Conservation (phyloP, 805 yeast species). For the Lipomyces japonicus region DNA sequence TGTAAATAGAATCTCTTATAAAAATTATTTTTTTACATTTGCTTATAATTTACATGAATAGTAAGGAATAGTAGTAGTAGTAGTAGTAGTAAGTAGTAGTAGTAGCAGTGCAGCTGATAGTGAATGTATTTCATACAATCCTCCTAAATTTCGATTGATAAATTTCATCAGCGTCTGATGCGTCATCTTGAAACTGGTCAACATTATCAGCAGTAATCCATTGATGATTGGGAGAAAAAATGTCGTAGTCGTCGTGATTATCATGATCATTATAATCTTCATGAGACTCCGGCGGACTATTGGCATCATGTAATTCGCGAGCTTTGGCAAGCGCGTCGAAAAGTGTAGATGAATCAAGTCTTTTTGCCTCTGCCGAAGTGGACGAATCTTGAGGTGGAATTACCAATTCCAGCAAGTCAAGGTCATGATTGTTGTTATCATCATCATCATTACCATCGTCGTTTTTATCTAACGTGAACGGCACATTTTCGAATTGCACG, state of each 20-base stretch:
- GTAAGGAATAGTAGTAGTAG: too few relatives aligned
- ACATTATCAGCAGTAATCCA: conserved; percentile 28
- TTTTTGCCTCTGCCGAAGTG: background rate
- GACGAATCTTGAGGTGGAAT: background rate
- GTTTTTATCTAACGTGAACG: conserved; percentile 2
- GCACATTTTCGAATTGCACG: conserved; percentile 17
- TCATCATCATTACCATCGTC: conserved; percentile 1
- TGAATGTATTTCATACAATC: too few relatives aligned
- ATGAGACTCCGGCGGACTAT: background rate
- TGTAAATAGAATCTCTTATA: background rate
- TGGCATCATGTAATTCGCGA: conserved; percentile 2
- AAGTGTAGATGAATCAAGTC: conserved; percentile 1
- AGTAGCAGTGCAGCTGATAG: too few relatives aligned
- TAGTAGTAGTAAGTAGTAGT: too few relatives aligned
- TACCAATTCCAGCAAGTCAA: conserved; percentile 1
- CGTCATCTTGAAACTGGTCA: conserved; percentile 18
- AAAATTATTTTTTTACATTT: background rate
- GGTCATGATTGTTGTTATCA: background rate
- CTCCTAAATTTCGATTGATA: too few relatives aligned
- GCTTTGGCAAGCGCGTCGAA: conserved; percentile 15
- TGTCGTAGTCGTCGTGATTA: conserved; percentile 6
- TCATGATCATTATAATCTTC: background rate
- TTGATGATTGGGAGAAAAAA: conserved; percentile 11
- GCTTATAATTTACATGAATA: too few relatives aligned
- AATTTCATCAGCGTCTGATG: conserved; percentile 15